Base-by-base conservation (phyloP, 345 rosid genomes). In the Aquilaria malaccensis region DNA sequence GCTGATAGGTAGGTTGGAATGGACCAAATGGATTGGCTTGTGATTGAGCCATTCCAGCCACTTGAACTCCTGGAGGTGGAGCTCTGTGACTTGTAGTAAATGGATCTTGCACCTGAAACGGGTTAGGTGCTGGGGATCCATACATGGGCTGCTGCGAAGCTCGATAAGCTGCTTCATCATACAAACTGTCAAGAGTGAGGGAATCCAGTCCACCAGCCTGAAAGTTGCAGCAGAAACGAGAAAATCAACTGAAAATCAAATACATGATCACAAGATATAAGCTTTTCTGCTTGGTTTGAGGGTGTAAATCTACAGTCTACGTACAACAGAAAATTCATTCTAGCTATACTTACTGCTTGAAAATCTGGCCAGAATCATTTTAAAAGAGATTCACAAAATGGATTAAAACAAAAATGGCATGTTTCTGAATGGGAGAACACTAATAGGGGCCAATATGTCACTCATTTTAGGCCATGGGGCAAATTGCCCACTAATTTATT, bases 141-240 rank as follows among this genome's bases (percentile, higher is more conserved):
- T 91, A 91, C 15, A 76, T 81, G 15, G 95, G 90, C 60, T 76
- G 96, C 70, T 79, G 99, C 9, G 93, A 62, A 33, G 96, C 94
- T 79, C 87, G 83, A 76, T 88, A 87, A 51, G 91, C 93, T 47
- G 73, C 96, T 52, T 85, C 91, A 30, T 95, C 94, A 31, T 88
- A 91, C 62, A 91, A 77, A 66, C 98, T 95, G 81, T 79, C 81
- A 55, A 95, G 77, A 9, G 85, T 91, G 64, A 91, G 89, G 0
- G 97, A 69, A 75, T 95, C 99, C 78, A 95, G 70, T 59, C 99
- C 99, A 72, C 98, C 99, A 52, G 82, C 99, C 99, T 95, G 67
- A 45, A 56, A 74, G 65, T 60, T 53, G 53, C 67, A 50, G 67
- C 1, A 60, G 30, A 55, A 55, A 56, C 13, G 13, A 7, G 51